phyloP scores from a whole-genome alignment of 352 stramenopile species.

The Elongisporangium undulatum region DNA sequence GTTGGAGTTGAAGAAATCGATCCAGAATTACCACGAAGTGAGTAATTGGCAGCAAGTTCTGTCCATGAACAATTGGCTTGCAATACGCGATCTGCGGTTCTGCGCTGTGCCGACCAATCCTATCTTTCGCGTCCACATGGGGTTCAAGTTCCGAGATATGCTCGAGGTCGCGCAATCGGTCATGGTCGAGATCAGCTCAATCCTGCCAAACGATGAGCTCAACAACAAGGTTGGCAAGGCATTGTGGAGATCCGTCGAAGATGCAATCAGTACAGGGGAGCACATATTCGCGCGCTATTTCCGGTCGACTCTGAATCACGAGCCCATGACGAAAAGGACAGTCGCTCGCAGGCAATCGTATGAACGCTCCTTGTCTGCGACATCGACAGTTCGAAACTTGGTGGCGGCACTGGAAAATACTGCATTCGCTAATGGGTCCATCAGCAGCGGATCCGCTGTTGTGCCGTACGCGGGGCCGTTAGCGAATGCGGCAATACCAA shows the following conservation, averaged over 20 bases:
- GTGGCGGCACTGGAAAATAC: conserved; percentile 19
- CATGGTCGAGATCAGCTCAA: conserved; percentile 69
- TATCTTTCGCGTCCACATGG: conserved; percentile 64
- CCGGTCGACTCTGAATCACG: conserved; percentile 54
- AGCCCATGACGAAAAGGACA: conserved; percentile 10
- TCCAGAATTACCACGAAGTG: conserved; percentile 27
- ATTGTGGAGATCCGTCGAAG: conserved; percentile 54
- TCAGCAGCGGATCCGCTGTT: background rate
- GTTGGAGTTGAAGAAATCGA: conserved; percentile 50
- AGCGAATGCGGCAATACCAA: background rate
- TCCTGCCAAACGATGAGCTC: conserved; percentile 64
- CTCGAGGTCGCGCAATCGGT: conserved; percentile 54
- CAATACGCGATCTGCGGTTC: conserved; percentile 46
- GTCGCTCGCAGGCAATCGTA: background rate
- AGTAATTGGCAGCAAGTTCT: conserved; percentile 38
- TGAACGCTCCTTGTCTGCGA: conserved; percentile 11
- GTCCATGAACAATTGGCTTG: conserved; percentile 41
- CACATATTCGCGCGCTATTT: conserved; percentile 76
- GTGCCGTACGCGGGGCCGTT: background rate
- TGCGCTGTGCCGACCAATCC: conserved; percentile 45
- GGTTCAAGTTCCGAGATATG: conserved; percentile 50
- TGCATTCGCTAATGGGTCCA: conserved; percentile 5
- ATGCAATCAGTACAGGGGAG: conserved; percentile 47
- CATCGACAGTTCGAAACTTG: conserved; percentile 17
- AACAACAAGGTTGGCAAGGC: conserved; percentile 46